These are phyloP conservation scores for Thelephora aurantiotincta DNA, from an alignment of 768 basidiomycete genomes.

Conservation along the genomic window DNA sequence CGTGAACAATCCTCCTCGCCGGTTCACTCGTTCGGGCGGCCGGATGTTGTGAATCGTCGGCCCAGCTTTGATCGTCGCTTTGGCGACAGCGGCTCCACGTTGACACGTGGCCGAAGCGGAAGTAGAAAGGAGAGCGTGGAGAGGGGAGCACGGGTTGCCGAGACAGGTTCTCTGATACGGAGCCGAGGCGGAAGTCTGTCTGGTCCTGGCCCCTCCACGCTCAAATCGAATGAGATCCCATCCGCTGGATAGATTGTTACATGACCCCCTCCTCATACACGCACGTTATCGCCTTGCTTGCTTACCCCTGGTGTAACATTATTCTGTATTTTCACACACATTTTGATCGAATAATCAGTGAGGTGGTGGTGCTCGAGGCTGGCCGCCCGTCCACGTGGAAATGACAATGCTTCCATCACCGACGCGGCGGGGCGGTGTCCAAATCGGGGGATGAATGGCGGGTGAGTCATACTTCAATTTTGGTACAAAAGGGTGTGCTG, in stretches of 20 bases:
- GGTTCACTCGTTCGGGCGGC: constrained; percentile 28
- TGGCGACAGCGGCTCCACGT: constrained; percentile 5
- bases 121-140: constrained; percentile 8
- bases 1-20: constrained; percentile 28
- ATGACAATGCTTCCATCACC: not conserved
- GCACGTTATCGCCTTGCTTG: too few species aligned
- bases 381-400: not conserved
- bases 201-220: not conserved
- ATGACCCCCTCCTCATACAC: too few species aligned
- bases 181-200: constrained; percentile 1
- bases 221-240: not conserved
- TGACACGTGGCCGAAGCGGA: constrained; percentile 7
- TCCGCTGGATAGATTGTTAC: too few species aligned
- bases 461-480: not conserved
- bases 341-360: too few species aligned
- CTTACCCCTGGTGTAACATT: too few species aligned
- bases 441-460: not conserved
- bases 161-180: constrained; percentile 8
- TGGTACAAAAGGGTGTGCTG: not conserved
- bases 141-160: constrained; percentile 9
- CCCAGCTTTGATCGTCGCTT: constrained; percentile 8
- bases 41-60: constrained; percentile 1
- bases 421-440: not conserved
- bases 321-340: too few species aligned
- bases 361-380: not conserved